Percentiles rank a stretch among this genome's conserved stretches.
Evolutionary conservation across 2,329 filamentous ascomycete genomes (phyloP).

Genomic region (Pseudocercospora crystallina): DNA sequence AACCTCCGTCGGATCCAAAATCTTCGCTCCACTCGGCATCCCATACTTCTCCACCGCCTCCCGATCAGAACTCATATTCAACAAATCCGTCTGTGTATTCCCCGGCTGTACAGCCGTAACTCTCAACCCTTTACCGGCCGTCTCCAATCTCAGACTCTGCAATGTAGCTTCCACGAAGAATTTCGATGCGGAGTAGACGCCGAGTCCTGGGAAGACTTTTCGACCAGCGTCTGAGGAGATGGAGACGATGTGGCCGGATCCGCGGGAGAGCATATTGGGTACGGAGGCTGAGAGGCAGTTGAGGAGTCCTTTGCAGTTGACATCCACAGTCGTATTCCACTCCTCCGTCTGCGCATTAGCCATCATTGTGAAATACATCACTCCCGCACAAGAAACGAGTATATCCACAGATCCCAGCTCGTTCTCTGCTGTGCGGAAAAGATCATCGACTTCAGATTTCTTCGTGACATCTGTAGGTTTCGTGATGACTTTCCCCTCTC

Average conservation of each 20-base stretch:
- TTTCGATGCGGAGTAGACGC: slow-evolving; percentile 80
- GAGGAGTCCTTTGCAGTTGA: slow-evolving; percentile 81
- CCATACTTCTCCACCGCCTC: slow-evolving; percentile 79
- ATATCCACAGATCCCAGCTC: slow-evolving; percentile 74
- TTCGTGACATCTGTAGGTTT: slow-evolving; percentile 73
- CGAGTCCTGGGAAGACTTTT: slow-evolving; percentile 77
- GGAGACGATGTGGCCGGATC: slow-evolving; percentile 71
- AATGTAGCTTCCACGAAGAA: slow-evolving; percentile 83
- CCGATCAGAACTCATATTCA: slow-evolving; percentile 71
- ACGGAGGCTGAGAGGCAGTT: slow-evolving; percentile 70
- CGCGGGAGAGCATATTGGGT: slow-evolving; percentile 69
- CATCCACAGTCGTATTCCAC: slow-evolving; percentile 79
- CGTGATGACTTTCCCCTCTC: slow-evolving; percentile 65
- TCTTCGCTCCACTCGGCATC: slow-evolving; percentile 71
- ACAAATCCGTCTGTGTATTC: slow-evolving; percentile 70
- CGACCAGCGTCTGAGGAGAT: slow-evolving; percentile 81
- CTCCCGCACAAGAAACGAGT: slow-evolving; percentile 75
- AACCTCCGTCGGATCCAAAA: slow-evolving; percentile 71
- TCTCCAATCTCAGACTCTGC: slow-evolving; percentile 73
- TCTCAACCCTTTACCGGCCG: slow-evolving; percentile 68
- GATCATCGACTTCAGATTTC: slow-evolving; percentile 62
- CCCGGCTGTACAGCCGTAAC: slow-evolving; percentile 77
- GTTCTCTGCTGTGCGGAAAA: slow-evolving; percentile 59
- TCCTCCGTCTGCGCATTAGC: slow-evolving; percentile 70
- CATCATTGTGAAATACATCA: slow-evolving; percentile 92